Evolutionary conservation across 169 alveolate genomes (phyloP).

Genomic region (Eimeria praecox): DNA sequence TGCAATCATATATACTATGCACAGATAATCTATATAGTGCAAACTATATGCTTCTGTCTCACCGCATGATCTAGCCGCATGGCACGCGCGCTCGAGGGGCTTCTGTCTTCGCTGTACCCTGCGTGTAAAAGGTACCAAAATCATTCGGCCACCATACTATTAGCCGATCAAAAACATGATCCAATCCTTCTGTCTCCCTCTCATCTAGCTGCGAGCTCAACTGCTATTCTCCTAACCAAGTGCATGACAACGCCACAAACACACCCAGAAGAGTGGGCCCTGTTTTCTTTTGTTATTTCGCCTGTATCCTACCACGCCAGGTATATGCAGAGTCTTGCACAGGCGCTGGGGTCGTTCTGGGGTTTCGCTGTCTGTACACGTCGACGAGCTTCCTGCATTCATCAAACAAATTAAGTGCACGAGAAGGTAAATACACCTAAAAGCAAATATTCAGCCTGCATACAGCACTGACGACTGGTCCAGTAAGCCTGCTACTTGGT

Average conservation of each 20-base stretch:
- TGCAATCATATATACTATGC: background rate
- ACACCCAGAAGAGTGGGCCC: too few relatives aligned
- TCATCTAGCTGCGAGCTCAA: too few relatives aligned
- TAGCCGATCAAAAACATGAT: too few relatives aligned
- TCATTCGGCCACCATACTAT: too few relatives aligned
- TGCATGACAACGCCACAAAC: too few relatives aligned
- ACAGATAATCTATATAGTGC: background rate
- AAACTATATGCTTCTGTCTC: background rate
- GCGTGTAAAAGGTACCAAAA: background rate
- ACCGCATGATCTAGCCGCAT: conserved; percentile 38
- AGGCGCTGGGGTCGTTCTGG: conserved; percentile 28
- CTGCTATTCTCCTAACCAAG: too few relatives aligned
- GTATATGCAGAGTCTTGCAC: conserved; percentile 37
- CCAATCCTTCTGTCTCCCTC: too few relatives aligned
- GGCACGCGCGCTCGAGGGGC: conserved; percentile 34
- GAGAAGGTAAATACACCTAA: background rate
- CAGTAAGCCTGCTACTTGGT: background rate
- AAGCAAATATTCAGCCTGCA: background rate
- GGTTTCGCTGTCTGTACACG: conserved; percentile 45
- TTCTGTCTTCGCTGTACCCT: conserved; percentile 47
- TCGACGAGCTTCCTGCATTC: background rate
- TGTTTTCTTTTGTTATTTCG: background rate
- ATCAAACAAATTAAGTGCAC: background rate
- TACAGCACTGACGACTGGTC: background rate
- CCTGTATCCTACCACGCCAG: background rate